phyloP scores from a whole-genome alignment of 257 asterid species.

The Nicotiana obtusifolia region DNA sequence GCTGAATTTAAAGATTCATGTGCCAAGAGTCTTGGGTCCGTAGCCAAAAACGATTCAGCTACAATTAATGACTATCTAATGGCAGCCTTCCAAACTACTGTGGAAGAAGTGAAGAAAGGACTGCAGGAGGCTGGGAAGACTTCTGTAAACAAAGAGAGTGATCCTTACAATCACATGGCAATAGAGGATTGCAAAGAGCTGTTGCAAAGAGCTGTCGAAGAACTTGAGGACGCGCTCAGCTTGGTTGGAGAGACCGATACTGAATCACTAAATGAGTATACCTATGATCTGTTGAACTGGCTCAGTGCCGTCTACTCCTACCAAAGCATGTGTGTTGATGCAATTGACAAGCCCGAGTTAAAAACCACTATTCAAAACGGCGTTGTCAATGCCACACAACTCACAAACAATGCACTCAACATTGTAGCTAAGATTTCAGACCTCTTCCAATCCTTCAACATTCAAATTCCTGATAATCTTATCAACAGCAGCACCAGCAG shows the following conservation, averaged over 20 bases:
- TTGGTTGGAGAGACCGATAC: slow-evolving; percentile 30
- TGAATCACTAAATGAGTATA: slow-evolving; percentile 25
- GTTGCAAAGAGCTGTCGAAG: slow-evolving; percentile 37
- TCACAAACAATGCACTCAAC: slow-evolving; percentile 57
- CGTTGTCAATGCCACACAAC: slow-evolving; percentile 38
- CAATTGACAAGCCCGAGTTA: slow-evolving; percentile 32
- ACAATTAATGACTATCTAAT: slow-evolving; percentile 46
- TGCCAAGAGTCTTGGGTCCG: slow-evolving; percentile 29
- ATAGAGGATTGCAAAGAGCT: slow-evolving; percentile 59
- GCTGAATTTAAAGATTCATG: slow-evolving; percentile 48
- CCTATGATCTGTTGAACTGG: slow-evolving; percentile 52
- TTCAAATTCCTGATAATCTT: background rate
- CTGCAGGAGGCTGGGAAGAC: slow-evolving; percentile 20
- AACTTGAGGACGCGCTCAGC: slow-evolving; percentile 33
- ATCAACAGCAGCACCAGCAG: background rate
- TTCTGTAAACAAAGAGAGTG: slow-evolving; percentile 19
- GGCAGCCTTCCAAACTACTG: slow-evolving; percentile 38
- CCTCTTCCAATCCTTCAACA: slow-evolving; percentile 35
- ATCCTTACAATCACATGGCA: slow-evolving; percentile 29
- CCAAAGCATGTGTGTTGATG: slow-evolving; percentile 47
- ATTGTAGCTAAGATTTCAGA: slow-evolving; percentile 36
- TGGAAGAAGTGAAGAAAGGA: slow-evolving; percentile 33
- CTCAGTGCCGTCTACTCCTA: slow-evolving; percentile 31
- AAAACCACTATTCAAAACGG: slow-evolving; percentile 37
- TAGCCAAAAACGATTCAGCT: slow-evolving; percentile 43